Evolutionary conservation across 805 yeast genomes (phyloP).

Genomic region (Zygoascus tannicola): DNA sequence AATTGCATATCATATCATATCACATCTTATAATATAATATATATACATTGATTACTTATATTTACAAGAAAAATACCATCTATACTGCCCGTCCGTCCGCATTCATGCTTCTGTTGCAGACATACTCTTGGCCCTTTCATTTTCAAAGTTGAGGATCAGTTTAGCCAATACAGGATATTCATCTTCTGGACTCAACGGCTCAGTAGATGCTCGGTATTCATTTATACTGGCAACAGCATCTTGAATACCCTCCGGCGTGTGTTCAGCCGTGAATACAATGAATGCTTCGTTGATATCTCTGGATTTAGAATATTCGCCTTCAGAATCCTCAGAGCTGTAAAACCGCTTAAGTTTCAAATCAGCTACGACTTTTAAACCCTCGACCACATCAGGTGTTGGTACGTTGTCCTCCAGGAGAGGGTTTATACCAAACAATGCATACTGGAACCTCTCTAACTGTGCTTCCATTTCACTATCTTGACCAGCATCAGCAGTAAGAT

Average conservation of each 20-base stretch:
- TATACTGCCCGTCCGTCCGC: too few species aligned
- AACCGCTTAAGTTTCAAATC: slow-evolving; percentile 55
- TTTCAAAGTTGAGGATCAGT: slow-evolving; percentile 18
- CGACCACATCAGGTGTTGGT: slow-evolving; percentile 49
- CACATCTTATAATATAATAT: too few species aligned
- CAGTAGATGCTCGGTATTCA: slow-evolving; percentile 37
- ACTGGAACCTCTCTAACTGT: slow-evolving; percentile 67
- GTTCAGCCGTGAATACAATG: slow-evolving; percentile 39
- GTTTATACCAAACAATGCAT: slow-evolving; percentile 75
- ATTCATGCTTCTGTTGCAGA: background rate
- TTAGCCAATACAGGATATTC: slow-evolving; percentile 22
- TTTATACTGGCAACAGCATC: slow-evolving; percentile 35
- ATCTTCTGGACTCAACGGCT: slow-evolving; percentile 21
- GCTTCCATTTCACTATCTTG: slow-evolving; percentile 55
- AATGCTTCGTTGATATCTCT: slow-evolving; percentile 38
- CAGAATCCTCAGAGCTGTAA: slow-evolving; percentile 16
- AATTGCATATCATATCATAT: too few species aligned
- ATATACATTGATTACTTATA: too few species aligned
- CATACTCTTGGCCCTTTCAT: slow-evolving; percentile 7
- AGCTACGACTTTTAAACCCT: slow-evolving; percentile 64
- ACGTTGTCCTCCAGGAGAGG: slow-evolving; percentile 53
- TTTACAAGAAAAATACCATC: too few species aligned
- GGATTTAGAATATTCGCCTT: slow-evolving; percentile 3
- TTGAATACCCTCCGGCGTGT: slow-evolving; percentile 32
- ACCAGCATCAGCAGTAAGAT: slow-evolving; percentile 44